Evolutionary conservation across 148 eudicot species (phyloP), one percentile per base, ranked within the genome.

Genomic region (Cornus kousa): DNA sequence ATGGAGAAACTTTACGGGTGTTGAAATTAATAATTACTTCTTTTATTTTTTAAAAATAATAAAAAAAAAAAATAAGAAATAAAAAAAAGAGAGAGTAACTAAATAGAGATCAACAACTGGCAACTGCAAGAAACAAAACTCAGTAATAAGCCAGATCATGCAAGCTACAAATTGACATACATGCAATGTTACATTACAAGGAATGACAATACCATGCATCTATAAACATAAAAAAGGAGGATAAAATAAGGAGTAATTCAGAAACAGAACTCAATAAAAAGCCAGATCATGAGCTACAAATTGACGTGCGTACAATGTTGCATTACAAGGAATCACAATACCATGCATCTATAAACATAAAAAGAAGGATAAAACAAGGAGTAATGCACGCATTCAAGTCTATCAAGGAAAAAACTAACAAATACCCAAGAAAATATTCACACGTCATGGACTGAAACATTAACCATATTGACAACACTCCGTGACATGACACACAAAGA

Each of bases 361-460:
- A 66, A 76, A 23, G 16, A 8, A 35, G 57, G 24, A 76, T 9
- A 76, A 64, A 7, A 10, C 39, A 67, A 43, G 43, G 59, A 67
- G 66, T 43, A 37, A 75, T 20, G 2, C 67, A 75, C 23, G 65
- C 66, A 75, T 65, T 75, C 78, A 76, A 67, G 9, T 43, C 71
- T 19, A 35, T 11, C 53, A 74, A 57, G 77, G 46, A 59, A 39
- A 53, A 53, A 53, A 53, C 59, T 53, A 40, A 66, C 17, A 53
- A 50, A 66, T 7, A 64, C 7, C 16, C 33, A 13, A 19, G 23
- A 6, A 22, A 23, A 75, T 0, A 0, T 43, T 9, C 48, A 4
- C 48, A 43, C 8, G 10, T 43, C 48, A 5, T 43, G 2, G 7
- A 37, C 70, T 60, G 57, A 37, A 75, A 62, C 32, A 60, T 35